Conservation (phyloP, 208 protist genomes). For the Trypanosoma mega region DNA sequence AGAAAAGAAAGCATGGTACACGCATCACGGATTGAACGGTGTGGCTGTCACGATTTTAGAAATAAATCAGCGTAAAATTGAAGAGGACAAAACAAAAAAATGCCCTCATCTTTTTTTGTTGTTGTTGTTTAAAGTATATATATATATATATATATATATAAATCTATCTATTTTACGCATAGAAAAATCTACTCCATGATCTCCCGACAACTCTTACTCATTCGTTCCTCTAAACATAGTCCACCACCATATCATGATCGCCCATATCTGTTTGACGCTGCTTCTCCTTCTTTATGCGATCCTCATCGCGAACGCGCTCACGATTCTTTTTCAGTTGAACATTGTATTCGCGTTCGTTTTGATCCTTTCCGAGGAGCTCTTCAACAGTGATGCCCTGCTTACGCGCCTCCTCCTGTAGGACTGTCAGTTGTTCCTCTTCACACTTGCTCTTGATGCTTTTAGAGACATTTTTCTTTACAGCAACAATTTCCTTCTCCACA, state of each 20-base stretch:
- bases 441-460: conserved; percentile 58
- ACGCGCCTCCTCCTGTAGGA: conserved; percentile 61
- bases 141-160: too few relatives aligned
- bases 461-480: conserved; percentile 61
- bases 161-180: too few relatives aligned
- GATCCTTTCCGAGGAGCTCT: conserved; percentile 37
- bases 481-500: conserved; percentile 86
- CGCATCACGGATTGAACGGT: too few relatives aligned
- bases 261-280: conserved; percentile 25
- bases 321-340: conserved; percentile 35
- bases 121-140: too few relatives aligned
- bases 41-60: too few relatives aligned
- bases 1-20: not conserved
- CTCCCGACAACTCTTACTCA: too few relatives aligned
- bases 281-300: conserved; percentile 45
- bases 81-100: too few relatives aligned
- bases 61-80: too few relatives aligned
- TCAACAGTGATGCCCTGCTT: conserved; percentile 58
- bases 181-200: too few relatives aligned
- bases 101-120: too few relatives aligned
- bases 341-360: conserved; percentile 32
- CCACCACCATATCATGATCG: conserved; percentile 39
- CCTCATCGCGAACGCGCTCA: conserved; percentile 15
- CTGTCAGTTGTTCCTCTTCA: conserved; percentile 47
- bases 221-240: too few relatives aligned